These are phyloP conservation scores for Hydnum rufescens DNA, from an alignment of 768 basidiomycete genomes.

Conservation along the genomic window DNA sequence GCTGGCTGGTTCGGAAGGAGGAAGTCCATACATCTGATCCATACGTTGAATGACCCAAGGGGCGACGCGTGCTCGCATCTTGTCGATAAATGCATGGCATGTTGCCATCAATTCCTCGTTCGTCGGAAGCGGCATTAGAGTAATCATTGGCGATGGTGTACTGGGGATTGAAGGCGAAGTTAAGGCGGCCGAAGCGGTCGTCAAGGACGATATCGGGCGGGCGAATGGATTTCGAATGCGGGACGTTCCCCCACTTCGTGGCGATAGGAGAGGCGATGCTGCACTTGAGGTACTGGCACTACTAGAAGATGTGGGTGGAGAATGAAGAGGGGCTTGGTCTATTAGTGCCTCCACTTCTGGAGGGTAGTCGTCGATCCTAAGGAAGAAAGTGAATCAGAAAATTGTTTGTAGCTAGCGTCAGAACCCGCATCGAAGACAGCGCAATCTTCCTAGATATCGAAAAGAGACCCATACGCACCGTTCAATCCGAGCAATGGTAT, in stretches of 20 bases:
- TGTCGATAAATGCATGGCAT: constrained; percentile 41
- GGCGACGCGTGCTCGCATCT: constrained; percentile 47
- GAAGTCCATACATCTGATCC: constrained; percentile 54
- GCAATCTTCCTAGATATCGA: not conserved
- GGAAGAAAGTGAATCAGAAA: not conserved
- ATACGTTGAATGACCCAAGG: constrained; percentile 89
- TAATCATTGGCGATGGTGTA: not conserved
- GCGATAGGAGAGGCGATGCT: not conserved
- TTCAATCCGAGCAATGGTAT: constrained; percentile 70
- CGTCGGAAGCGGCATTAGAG: constrained; percentile 16
- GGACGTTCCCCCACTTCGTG: not conserved
- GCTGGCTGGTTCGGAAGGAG: constrained; percentile 49
- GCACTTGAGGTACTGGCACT: not conserved
- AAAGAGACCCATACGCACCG: constrained; percentile 15
- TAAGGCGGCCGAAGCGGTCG: not conserved
- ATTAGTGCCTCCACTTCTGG: constrained; percentile 23
- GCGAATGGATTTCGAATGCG: not conserved
- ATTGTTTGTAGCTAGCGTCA: not conserved
- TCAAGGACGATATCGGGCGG: not conserved
- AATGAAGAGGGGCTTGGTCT: constrained; percentile 10
- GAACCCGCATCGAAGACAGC: not conserved
- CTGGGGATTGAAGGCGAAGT: not conserved
- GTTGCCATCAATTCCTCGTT: constrained; percentile 37
- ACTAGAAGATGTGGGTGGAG: not conserved
- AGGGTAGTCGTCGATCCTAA: constrained; percentile 22